Evolutionary conservation across 2,329 filamentous ascomycete species (phyloP), one percentile per base, ranked within the genome.

Genomic region (Aaosphaeria arxii): DNA sequence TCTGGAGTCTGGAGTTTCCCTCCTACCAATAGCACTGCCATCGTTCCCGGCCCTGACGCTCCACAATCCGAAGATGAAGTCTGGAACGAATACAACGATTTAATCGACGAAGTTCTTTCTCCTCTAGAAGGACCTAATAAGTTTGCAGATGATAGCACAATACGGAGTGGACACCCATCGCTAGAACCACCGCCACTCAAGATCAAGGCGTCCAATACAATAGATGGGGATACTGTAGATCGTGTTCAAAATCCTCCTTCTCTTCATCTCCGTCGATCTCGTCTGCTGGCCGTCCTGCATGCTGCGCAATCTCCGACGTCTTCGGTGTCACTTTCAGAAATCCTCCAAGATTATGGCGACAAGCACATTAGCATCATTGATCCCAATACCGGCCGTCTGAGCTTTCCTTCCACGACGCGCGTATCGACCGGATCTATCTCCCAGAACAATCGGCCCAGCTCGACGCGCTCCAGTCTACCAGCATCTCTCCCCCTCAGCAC

Each of bases 21-120:
- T 9, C 80, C 80, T 5, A 82, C 85, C 4, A 54, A 52, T 35
- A 61, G 63, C 7, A 88, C 84, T 11, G 85, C 88, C 5, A 72
- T 89, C 2, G 75, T 88, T 24, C 87, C 87, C 0, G 73, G 76
- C 3, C 76, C 82, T 1, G 77, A 76, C 40, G 82, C 84, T 4
- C 85, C 83, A 0, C 78, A 86, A 4, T 83, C 75, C 1, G 88
- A 95, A 55, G 92, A 96, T 59, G 92, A 96, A 63, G 81, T 96
- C 1, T 97, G 92, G 92, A 86, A 91, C 44, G 92, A 95, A 70
- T 96, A 95, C 63, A 86, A 97, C 56, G 92, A 96, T 59, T 74
- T 96, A 9, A 81, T 96, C 46, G 88, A 88, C 45, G 85, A 89
- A 48, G 79, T 84, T 7, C 78, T 82, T 43, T 80, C 78, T 4